phyloP scores from a whole-genome alignment of 208 protist genomes.

The Acanthamoeba castellanii region DNA sequence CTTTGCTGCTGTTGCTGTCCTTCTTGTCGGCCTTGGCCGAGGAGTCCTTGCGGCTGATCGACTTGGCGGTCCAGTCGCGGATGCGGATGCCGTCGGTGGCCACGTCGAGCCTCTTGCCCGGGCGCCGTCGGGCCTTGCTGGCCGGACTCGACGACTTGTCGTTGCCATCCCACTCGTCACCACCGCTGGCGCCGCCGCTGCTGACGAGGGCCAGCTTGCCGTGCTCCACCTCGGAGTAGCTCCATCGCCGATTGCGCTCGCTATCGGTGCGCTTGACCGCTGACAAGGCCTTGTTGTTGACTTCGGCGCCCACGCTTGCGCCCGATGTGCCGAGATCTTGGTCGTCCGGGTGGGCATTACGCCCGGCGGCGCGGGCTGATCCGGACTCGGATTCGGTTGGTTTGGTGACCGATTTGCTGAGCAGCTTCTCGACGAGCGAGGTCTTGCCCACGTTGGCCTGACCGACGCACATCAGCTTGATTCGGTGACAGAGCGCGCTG shows the following conservation, averaged over 20 bases:
- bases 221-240: conserved; percentile 51
- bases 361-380: neutral
- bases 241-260: conserved; percentile 37
- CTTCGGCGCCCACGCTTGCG: neutral
- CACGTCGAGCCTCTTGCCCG: conserved; percentile 12
- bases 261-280: conserved; percentile 39
- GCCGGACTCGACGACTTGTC: neutral
- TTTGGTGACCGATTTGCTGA: conserved; percentile 63
- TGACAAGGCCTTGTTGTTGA: neutral
- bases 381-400: conserved; percentile 8
- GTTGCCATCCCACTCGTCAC: neutral
- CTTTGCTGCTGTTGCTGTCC: neutral
- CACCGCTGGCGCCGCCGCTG: neutral
- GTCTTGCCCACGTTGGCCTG: conserved; percentile 71
- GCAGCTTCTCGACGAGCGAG: conserved; percentile 41
- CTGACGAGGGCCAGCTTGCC: conserved; percentile 19
- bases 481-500: conserved; percentile 11
- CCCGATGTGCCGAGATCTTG: neutral
- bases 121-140: neutral
- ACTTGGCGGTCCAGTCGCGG: conserved; percentile 33
- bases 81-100: conserved; percentile 67
- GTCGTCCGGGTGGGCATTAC: neutral
- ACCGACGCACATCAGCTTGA: conserved; percentile 59
- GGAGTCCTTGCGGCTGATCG: neutral
- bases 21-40: neutral